Conservation (phyloP, 495 filamentous ascomycete species). For the Hapsidospora chrysogenum region DNA sequence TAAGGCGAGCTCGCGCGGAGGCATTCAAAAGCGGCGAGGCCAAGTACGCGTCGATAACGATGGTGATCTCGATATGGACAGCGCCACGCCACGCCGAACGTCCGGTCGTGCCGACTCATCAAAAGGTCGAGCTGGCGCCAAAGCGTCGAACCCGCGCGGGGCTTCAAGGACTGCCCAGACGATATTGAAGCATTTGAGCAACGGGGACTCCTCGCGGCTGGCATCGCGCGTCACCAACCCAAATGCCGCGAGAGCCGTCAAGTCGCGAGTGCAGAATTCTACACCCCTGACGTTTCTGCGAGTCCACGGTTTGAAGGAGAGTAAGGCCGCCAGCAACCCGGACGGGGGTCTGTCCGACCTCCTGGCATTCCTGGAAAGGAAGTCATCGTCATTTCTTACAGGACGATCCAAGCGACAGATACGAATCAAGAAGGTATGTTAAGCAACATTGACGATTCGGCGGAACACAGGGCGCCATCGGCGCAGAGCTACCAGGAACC, state of each 20-base stretch:
- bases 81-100: constrained; percentile 6
- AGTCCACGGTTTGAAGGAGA: constrained; percentile 56
- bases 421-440: constrained; percentile 74
- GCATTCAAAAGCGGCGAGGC: constrained; percentile 51
- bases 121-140: too few relatives aligned
- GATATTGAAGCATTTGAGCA: constrained; percentile 16
- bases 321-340: constrained; percentile 50
- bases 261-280: constrained; percentile 1
- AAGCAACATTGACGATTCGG: constrained; percentile 17
- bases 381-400: constrained; percentile 30
- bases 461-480: background rate
- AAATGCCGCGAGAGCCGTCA: background rate
- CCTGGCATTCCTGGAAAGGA: constrained; percentile 67
- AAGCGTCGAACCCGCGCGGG: too few relatives aligned
- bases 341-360: constrained; percentile 59
- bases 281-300: constrained; percentile 23
- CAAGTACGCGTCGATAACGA: constrained; percentile 49
- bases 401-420: constrained; percentile 18
- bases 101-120: background rate
- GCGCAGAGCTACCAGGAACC: background rate
- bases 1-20: constrained; percentile 29
- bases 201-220: constrained; percentile 8
- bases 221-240: constrained; percentile 6
- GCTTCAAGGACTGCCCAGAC: constrained; percentile 14
- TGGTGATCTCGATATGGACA: constrained; percentile 72